Evolutionary conservation across 208 protist species (phyloP).

Genomic region (Trypanosoma theileri): DNA sequence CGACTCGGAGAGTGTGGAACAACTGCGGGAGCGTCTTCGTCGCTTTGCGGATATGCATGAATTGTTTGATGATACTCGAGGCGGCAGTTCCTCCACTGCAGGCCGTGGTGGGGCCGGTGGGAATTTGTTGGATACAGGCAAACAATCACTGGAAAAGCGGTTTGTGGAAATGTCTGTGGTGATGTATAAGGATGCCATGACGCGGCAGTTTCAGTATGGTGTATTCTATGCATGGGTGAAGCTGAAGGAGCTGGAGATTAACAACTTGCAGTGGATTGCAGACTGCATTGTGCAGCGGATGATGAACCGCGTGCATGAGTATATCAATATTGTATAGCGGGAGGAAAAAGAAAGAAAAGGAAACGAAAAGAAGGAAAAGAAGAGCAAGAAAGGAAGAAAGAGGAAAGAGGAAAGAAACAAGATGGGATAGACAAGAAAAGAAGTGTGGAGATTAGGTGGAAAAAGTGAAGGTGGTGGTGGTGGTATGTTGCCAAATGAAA

Average conservation of each 20-base stretch:
- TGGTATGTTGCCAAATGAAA: neutral
- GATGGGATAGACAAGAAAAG: too few species aligned
- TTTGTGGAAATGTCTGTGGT: constrained; percentile 86
- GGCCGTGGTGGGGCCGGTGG: neutral
- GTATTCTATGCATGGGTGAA: constrained; percentile 93
- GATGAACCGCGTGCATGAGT: constrained; percentile 86
- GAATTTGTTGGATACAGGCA: constrained; percentile 16
- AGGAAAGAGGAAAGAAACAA: neutral
- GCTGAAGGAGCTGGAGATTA: constrained; percentile 93
- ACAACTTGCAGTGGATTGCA: constrained; percentile 91
- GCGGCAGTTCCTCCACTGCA: constrained; percentile 1
- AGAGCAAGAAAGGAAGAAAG: neutral
- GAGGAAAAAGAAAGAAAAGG: constrained; percentile 21
- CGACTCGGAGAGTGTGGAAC: constrained; percentile 76
- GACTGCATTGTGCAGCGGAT: constrained; percentile 93
- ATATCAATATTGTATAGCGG: constrained; percentile 52
- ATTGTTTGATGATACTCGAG: constrained; percentile 74
- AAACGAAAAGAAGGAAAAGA: neutral
- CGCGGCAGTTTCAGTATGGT: constrained; percentile 92
- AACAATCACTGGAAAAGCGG: constrained; percentile 81
- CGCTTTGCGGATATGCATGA: constrained; percentile 79
- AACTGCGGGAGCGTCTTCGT: constrained; percentile 77
- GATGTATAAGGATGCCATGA: constrained; percentile 86
- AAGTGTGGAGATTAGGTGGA: too few species aligned
- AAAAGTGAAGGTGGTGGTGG: too few species aligned